These are phyloP conservation scores for Hymenoscyphus albidus DNA, from an alignment of 2,329 filamentous ascomycete species.

Conservation along the genomic window DNA sequence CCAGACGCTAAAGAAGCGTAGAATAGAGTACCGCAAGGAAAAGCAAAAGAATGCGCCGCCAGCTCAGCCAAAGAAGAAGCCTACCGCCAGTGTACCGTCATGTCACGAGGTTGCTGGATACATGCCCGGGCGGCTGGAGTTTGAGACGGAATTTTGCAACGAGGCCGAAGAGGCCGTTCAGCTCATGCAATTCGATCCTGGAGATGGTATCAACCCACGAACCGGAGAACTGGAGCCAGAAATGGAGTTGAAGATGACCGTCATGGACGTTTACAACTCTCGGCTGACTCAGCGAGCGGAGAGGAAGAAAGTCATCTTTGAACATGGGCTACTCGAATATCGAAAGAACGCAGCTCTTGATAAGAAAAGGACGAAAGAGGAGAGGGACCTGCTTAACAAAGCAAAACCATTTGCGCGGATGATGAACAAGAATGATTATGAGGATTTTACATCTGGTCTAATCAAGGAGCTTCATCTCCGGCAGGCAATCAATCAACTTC, in stretches of 20 bases:
- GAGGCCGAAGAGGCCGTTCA: conserved; percentile 98
- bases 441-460: conserved; percentile 77
- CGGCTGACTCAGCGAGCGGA: conserved; percentile 87
- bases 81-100: conserved; percentile 88
- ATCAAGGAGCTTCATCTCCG: conserved; percentile 89
- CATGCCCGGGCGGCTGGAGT: conserved; percentile 96
- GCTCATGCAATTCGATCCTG: conserved; percentile 96
- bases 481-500: conserved; percentile 82
- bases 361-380: conserved; percentile 95
- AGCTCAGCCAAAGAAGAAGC: conserved; percentile 87
- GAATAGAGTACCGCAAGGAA: conserved; percentile 90
- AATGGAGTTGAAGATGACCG: conserved; percentile 94
- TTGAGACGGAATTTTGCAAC: conserved; percentile 96
- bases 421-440: conserved; percentile 92
- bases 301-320: conserved; percentile 93
- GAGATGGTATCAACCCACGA: conserved; percentile 80
- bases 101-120: conserved; percentile 98
- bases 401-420: conserved; percentile 94
- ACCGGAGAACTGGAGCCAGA: conserved; percentile 90
- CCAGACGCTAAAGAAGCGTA: conserved; percentile 83
- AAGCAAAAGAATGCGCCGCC: conserved; percentile 79
- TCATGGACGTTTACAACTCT: conserved; percentile 98
- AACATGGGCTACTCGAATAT: conserved; percentile 91
- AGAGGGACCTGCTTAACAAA: conserved; percentile 85
- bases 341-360: conserved; percentile 84